Percentiles rank a stretch among this genome's conserved stretches.
These are phyloP conservation scores for Linnemannia elongata DNA, from an alignment of 192 early-diverging fungal species.

Conservation along the genomic window DNA sequence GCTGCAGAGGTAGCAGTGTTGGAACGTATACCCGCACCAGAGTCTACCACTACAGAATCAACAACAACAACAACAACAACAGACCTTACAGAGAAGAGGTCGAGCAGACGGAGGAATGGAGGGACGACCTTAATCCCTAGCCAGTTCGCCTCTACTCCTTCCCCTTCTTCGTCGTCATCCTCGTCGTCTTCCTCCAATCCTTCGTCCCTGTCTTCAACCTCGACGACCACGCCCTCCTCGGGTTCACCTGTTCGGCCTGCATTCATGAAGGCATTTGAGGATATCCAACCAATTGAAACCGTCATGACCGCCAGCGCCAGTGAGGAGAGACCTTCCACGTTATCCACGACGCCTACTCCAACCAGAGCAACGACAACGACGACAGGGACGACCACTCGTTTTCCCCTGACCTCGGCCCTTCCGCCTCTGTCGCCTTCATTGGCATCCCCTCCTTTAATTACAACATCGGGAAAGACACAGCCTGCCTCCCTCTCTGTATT, in stretches of 20 bases:
- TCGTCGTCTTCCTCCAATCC: not conserved
- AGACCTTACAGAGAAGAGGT: conserved; percentile 13
- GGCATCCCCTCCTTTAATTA: not conserved
- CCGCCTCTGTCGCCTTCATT: not conserved
- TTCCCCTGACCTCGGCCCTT: conserved; percentile 1
- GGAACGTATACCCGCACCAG: not conserved
- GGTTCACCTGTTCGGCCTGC: not conserved
- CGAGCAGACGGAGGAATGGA: conserved; percentile 31
- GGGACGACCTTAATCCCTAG: conserved; percentile 13
- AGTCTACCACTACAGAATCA: not conserved
- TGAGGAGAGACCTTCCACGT: conserved; percentile 1
- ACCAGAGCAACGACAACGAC: not conserved
- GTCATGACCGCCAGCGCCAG: not conserved
- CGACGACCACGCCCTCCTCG: not conserved
- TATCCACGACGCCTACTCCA: not conserved
- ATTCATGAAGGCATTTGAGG: conserved; percentile 43
- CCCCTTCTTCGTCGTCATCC: not conserved
- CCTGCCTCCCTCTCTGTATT: conserved; percentile 16
- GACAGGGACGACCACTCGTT: not conserved
- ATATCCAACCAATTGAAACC: conserved; percentile 7
- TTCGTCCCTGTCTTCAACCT: not conserved
- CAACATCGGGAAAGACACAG: not conserved
- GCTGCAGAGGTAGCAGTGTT: not conserved
- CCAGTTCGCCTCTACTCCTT: conserved; percentile 14
- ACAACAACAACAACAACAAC: conserved; percentile 13